Conservation (phyloP, 2,329 filamentous ascomycete genomes). For the Sclerotinia subarctica region DNA sequence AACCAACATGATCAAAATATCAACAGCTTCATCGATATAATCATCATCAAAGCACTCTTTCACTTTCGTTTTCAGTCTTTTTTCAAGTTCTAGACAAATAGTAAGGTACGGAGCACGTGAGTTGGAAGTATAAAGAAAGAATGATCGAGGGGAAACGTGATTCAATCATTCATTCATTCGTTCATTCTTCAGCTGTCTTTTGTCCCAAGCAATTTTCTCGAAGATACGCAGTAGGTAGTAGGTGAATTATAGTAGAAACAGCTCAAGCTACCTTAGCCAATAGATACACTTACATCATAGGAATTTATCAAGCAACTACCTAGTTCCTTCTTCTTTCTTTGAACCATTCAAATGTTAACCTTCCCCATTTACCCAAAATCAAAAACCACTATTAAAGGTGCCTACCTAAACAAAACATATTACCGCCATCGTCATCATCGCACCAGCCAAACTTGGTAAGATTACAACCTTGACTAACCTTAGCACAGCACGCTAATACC, state of each 20-base stretch:
- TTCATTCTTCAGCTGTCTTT: not conserved
- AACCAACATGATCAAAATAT: conserved; percentile 5
- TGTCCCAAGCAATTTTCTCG: not conserved
- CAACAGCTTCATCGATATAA: not conserved
- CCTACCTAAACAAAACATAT: too few relatives aligned
- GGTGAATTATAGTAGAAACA: not conserved
- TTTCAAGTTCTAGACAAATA: not conserved
- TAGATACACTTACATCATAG: not conserved
- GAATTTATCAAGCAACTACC: not conserved
- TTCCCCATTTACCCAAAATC: not conserved
- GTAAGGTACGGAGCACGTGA: not conserved
- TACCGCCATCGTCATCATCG: conserved; percentile 2
- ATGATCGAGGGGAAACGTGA: not conserved
- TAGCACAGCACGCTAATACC: not conserved
- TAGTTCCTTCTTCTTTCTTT: not conserved
- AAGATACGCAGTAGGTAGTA: too few relatives aligned
- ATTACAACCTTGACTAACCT: not conserved
- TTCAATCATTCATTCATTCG: not conserved
- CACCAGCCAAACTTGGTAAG: not conserved
- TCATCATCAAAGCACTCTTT: not conserved
- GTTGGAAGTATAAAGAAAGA: not conserved
- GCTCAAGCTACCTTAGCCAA: not conserved
- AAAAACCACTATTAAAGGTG: not conserved
- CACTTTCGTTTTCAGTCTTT: not conserved
- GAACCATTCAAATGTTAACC: not conserved